A percentile compares a stretch with the other conserved stretches of the same genome.
These are phyloP conservation scores for Setaria italica DNA, from an alignment of 202 grass and related monocot genomes.

Conservation along the genomic window DNA sequence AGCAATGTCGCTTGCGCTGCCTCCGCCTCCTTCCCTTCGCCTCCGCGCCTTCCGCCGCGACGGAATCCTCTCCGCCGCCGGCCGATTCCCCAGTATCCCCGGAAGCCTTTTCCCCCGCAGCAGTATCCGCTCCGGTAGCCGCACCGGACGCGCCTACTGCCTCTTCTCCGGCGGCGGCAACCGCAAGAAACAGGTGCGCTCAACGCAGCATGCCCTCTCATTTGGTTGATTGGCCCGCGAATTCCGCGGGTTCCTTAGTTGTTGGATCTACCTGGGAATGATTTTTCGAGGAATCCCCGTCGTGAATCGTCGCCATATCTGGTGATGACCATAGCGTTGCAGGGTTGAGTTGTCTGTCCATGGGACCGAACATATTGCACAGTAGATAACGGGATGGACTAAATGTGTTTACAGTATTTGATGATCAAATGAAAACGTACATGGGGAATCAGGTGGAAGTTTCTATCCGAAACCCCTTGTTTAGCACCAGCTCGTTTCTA, in stretches of 20 bases:
- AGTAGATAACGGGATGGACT: background rate
- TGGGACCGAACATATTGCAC: background rate
- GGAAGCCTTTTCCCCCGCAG: background rate
- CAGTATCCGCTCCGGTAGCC: background rate
- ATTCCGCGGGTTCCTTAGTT: background rate
- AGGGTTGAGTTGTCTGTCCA: background rate
- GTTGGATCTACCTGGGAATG: background rate
- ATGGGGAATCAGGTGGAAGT: background rate
- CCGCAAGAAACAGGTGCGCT: slow-evolving; percentile 48
- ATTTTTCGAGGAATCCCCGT: background rate
- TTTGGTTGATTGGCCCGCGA: background rate
- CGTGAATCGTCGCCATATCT: background rate
- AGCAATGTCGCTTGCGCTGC: slow-evolving; percentile 49
- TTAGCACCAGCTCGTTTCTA: background rate
- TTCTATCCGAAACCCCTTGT: background rate
- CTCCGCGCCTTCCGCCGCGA: slow-evolving; percentile 8
- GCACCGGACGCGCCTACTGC: slow-evolving; percentile 27
- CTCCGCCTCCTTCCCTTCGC: slow-evolving; percentile 11
- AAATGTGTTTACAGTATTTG: background rate
- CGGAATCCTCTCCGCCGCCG: slow-evolving; percentile 1
- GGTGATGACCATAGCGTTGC: background rate
- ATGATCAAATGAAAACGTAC: background rate
- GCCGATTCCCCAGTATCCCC: background rate
- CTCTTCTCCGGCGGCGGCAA: slow-evolving; percentile 46
- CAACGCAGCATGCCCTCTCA: background rate